Percentiles rank a stretch among this genome's conserved stretches.
Conservation (phyloP, 2,329 filamentous ascomycete genomes). For the Verticillium albo-atrum region DNA sequence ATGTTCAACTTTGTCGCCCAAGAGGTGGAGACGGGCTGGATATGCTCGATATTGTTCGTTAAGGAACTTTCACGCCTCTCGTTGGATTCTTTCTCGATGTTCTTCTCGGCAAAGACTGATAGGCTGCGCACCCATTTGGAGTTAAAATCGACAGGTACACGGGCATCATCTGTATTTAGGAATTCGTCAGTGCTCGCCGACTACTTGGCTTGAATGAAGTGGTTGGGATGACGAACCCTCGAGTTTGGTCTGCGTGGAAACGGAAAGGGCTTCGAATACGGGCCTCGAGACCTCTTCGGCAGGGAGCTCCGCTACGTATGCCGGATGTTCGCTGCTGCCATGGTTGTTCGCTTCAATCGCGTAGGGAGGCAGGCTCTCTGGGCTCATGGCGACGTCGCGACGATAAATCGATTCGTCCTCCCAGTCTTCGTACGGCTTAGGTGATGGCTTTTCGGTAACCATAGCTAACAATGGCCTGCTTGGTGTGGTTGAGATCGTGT, state of each 20-base stretch:
- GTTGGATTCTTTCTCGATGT: background rate
- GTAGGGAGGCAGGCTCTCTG: background rate
- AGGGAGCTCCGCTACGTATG: background rate
- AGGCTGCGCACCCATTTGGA: slow-evolving; percentile 3
- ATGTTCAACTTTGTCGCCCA: slow-evolving; percentile 46
- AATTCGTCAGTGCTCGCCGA: background rate
- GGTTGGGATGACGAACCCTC: background rate
- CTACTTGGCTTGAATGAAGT: background rate
- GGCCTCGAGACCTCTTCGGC: background rate
- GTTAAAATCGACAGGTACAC: slow-evolving; percentile 5
- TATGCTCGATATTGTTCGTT: background rate
- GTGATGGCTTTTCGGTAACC: too few species aligned
- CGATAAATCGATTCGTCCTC: background rate
- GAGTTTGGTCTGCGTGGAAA: background rate
- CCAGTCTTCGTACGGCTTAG: background rate
- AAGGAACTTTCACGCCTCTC: background rate
- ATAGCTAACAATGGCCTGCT: too few species aligned
- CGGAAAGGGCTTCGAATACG: background rate
- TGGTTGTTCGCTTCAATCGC: background rate
- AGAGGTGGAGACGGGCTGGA: background rate
- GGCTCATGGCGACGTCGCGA: background rate
- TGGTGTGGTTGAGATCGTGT: too few species aligned
- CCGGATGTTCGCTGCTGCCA: background rate
- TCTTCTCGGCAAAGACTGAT: background rate
- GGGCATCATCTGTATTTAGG: background rate